Base-by-base conservation (phyloP, 2,329 filamentous ascomycete species). In the Exophiala sideris region DNA sequence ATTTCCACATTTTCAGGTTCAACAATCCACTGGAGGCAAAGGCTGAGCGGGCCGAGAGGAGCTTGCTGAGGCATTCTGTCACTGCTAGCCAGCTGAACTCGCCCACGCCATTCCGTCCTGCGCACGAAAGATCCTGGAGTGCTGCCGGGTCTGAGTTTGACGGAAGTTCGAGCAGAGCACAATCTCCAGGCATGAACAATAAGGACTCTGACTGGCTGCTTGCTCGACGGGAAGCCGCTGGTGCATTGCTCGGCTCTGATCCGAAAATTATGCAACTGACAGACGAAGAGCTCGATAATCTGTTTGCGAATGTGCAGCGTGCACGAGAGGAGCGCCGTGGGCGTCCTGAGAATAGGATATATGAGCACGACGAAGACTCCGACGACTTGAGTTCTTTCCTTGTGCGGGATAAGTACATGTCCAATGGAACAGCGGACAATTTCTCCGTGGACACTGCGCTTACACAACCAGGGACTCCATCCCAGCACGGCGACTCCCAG, bases 1-100 rank as follows among this genome's bases (percentile, higher is more conserved):
- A 99, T 71, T 99, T 99, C 65, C 94, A 99, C 70, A 99, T 99
- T 57, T 97, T 99, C 74, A 82, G 94, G 52, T 99, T 99, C 77
- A 99, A 97, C 66, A 91, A 99, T 68, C 94, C 94, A 0, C 87
- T 96, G 78, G 94, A 99, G 73, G 94, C 94, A 29, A 85, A 89
- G 54, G 92, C 91, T 2, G 94, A 99, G 73, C 79, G 94, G 50
- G 91, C 90, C 10, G 90, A 96, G 59, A 58, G 60, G 46, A 96
- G 89, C 66, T 76, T 95, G 16, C 77, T 99, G 53, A 86, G 92
- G 42, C 92, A 97, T 67, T 95, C 91, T 5, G 76, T 86, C 45
- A 82, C 81, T 7, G 78, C 79, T 14, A 80, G 81, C 62, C 79
- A 85, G 61, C 75, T 94, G 24, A 84, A 76, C 40, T 82, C 83